These are phyloP conservation scores for Tolypocladium tropicale DNA, from an alignment of 2,329 filamentous ascomycete genomes.

Conservation along the genomic window DNA sequence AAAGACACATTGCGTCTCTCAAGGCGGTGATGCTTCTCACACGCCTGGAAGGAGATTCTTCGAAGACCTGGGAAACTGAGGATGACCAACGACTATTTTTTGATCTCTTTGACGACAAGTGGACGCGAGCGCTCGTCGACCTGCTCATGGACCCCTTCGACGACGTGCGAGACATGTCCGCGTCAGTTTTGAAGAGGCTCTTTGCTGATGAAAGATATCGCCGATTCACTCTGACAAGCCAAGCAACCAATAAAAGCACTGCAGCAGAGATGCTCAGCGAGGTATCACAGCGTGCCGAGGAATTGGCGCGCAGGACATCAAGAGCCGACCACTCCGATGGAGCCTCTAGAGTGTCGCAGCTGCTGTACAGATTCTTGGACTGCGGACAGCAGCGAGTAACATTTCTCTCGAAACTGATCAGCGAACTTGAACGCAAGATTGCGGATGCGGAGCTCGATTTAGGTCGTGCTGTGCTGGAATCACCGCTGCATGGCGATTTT, in stretches of 20 bases:
- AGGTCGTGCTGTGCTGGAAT: constrained; percentile 52
- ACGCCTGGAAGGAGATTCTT: constrained; percentile 53
- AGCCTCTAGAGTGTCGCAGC: constrained; percentile 64
- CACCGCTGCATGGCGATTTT: constrained; percentile 61
- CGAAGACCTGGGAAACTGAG: constrained; percentile 25
- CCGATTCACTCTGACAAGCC: constrained; percentile 11
- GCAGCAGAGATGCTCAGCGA: constrained; percentile 26
- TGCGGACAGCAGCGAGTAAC: constrained; percentile 29
- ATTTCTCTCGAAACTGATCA: constrained; percentile 48
- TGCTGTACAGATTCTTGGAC: constrained; percentile 51
- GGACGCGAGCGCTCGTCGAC: constrained; percentile 61
- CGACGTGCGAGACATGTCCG: constrained; percentile 61
- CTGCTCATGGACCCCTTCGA: constrained; percentile 86
- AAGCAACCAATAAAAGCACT: constrained; percentile 4
- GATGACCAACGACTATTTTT: constrained; percentile 30
- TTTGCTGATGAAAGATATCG: constrained; percentile 29
- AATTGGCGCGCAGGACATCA: constrained; percentile 57
- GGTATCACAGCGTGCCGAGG: constrained; percentile 43
- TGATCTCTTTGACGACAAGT: constrained; percentile 33
- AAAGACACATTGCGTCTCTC: constrained; percentile 74
- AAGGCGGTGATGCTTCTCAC: constrained; percentile 60
- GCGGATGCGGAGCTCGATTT: constrained; percentile 53
- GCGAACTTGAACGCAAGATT: constrained; percentile 55
- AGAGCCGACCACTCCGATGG: constrained; percentile 90
- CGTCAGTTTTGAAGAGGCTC: constrained; percentile 37